Base-by-base conservation (phyloP, 345 rosid genomes). In the Citrus inodora region DNA sequence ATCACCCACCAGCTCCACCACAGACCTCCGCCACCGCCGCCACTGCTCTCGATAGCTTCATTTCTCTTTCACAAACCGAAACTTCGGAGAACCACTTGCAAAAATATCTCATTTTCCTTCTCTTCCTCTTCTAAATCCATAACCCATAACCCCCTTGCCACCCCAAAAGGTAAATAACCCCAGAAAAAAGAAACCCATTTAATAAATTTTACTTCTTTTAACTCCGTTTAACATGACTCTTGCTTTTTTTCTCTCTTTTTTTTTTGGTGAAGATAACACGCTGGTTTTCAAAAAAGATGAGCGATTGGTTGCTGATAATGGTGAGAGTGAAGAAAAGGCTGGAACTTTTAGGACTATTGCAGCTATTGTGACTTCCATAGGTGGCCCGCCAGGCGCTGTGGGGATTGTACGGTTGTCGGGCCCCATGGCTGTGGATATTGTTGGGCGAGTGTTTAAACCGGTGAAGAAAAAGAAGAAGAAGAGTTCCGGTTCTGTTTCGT, bases 301-400 rank as follows among this genome's bases (percentile, higher is more conserved):
- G 82, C 90, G 95, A 65, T 73, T 92, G 70, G 67, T 73, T 62
- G 80, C 51, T 55, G 73, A 72, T 10, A 73, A 75, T 22, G 78
- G 76, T 22, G 74, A 70, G 58, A 70, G 19, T 17, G 87, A 83
- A 22, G 55, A 67, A 72, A 69, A 64, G 75, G 51, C 77, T 67
- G 88, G 70, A 66, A 78, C 78, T 75, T 82, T 88, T 32, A 76
- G 88, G 70, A 93, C 98, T 0, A 92, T 92, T 76, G 97, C 89
- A 0, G 97, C 98, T 28, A 92, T 93, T 56, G 94, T 93, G 61
- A 95, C 98, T 11, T 89, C 97, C 22, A 11, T 93, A 13, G 98
- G 98, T 10, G 98, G 97, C 1, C 92, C 95, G 38, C 91, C 95
- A 73, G 94, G 90, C 9, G 93, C 98, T 1, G 95, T 95, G 21